Evolutionary conservation across 306 rosid species (phyloP).

Genomic region (Casuarina equisetifolia): DNA sequence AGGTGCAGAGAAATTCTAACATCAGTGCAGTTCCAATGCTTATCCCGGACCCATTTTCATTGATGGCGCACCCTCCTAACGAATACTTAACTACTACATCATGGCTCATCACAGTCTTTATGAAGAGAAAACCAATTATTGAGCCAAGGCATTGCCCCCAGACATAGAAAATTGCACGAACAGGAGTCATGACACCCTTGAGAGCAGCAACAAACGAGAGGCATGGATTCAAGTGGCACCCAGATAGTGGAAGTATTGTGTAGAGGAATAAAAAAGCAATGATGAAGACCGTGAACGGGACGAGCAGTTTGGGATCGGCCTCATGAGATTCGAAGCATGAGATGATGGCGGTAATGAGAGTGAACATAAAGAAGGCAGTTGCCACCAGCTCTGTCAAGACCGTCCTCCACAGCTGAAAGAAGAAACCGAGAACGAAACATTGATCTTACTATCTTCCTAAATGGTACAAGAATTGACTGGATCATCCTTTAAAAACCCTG

Average conservation of each 20-base stretch:
- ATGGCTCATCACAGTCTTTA: slow-evolving; percentile 17
- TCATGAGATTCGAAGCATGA: neutral
- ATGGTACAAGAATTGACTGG: neutral
- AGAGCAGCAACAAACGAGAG: neutral
- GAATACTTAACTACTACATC: neutral
- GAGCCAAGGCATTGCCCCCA: slow-evolving; percentile 14
- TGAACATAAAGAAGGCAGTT: neutral
- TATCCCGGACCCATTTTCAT: neutral
- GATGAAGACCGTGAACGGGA: neutral
- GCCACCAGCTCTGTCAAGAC: neutral
- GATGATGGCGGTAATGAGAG: neutral
- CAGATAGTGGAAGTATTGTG: neutral
- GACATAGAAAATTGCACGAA: neutral
- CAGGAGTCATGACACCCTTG: neutral
- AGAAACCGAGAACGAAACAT: neutral
- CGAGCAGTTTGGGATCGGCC: slow-evolving; percentile 3
- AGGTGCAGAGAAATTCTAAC: slow-evolving; percentile 20
- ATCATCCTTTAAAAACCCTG: neutral
- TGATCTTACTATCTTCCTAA: neutral
- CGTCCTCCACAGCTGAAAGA: slow-evolving; percentile 3
- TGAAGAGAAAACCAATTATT: slow-evolving; percentile 8
- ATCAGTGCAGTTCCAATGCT: slow-evolving; percentile 5
- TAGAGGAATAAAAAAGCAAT: slow-evolving; percentile 1
- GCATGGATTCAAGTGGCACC: neutral
- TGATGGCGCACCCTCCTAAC: slow-evolving; percentile 19